A percentile compares a stretch with the other conserved stretches of the same genome.
These are phyloP conservation scores for Boletus sp. DNA, from an alignment of 768 basidiomycete genomes.

Conservation along the genomic window DNA sequence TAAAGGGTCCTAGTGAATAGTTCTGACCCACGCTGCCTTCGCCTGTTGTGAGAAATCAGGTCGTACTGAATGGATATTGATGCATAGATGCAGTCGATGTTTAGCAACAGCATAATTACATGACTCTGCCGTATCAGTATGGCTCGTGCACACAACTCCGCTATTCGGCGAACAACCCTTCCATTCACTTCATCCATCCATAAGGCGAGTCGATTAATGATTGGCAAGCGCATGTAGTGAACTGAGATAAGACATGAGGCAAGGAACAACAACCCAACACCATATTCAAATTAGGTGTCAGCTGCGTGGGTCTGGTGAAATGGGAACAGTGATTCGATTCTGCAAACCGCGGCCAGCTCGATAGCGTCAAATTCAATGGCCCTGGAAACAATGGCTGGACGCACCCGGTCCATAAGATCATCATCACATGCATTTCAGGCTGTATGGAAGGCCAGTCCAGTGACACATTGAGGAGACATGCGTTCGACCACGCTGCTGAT, in stretches of 20 bases:
- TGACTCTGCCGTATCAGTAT: too few species aligned
- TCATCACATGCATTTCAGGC: not conserved
- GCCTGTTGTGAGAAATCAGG: not conserved
- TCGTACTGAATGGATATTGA: not conserved
- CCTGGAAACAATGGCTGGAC: not conserved
- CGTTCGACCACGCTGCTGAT: conserved; percentile 19
- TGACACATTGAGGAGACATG: conserved; percentile 12
- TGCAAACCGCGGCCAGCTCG: not conserved
- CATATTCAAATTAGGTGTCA: not conserved
- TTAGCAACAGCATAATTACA: not conserved
- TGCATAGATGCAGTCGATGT: too few species aligned
- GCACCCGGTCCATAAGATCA: not conserved
- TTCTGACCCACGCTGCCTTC: too few species aligned
- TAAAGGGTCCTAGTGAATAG: too few species aligned
- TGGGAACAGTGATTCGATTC: not conserved
- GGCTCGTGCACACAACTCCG: not conserved
- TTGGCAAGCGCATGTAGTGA: not conserved
- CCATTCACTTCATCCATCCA: not conserved
- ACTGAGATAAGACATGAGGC: not conserved
- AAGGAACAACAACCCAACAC: not conserved
- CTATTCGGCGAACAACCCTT: not conserved
- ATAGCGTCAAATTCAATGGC: not conserved
- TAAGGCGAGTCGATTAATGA: too few species aligned
- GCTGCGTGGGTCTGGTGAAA: not conserved
- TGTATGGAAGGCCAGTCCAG: not conserved